Percentiles rank a stretch among this genome's conserved stretches.
phyloP scores from a whole-genome alignment of 2,329 filamentous ascomycete species.

The Hypocrella siamensis region DNA sequence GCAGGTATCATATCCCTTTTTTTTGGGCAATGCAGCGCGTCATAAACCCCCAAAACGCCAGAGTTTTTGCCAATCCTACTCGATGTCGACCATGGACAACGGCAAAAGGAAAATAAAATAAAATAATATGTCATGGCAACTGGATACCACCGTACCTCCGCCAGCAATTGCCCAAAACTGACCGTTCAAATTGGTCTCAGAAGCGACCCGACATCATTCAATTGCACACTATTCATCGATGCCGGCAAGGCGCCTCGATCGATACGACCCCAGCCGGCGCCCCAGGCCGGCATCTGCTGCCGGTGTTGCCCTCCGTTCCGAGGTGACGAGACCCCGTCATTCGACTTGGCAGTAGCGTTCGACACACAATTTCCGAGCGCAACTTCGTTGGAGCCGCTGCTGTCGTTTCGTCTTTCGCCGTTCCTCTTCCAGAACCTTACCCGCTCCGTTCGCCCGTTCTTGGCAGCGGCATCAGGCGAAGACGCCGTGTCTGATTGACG shows the following conservation, averaged over 20 bases:
- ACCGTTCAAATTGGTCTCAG: conserved; percentile 3
- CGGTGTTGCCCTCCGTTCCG: conserved; percentile 2
- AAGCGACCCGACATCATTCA: conserved; percentile 19
- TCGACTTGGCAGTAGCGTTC: not conserved
- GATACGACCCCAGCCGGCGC: conserved; percentile 16
- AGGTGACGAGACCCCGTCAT: not conserved
- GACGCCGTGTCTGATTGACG: conserved; percentile 26
- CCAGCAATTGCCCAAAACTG: not conserved
- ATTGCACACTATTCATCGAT: conserved; percentile 8
- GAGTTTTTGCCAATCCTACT: not conserved
- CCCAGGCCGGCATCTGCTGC: conserved; percentile 10
- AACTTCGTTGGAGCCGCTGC: conserved; percentile 15
- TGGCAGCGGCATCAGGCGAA: conserved; percentile 21
- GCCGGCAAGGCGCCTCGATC: conserved; percentile 11
- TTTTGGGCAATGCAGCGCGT: no score
- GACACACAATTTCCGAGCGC: conserved; percentile 12
- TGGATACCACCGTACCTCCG: no score
- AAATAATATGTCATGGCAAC: no score
- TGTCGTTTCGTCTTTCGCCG: conserved; percentile 12
- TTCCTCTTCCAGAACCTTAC: conserved; percentile 14
- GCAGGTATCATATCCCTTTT: not conserved
- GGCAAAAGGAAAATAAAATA: not conserved
- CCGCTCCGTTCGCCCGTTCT: conserved; percentile 9
- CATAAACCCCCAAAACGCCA: no score
- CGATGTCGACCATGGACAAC: not conserved